Evolutionary conservation across 2,329 filamentous ascomycete species (phyloP).

Genomic region (Botryotinia calthae): DNA sequence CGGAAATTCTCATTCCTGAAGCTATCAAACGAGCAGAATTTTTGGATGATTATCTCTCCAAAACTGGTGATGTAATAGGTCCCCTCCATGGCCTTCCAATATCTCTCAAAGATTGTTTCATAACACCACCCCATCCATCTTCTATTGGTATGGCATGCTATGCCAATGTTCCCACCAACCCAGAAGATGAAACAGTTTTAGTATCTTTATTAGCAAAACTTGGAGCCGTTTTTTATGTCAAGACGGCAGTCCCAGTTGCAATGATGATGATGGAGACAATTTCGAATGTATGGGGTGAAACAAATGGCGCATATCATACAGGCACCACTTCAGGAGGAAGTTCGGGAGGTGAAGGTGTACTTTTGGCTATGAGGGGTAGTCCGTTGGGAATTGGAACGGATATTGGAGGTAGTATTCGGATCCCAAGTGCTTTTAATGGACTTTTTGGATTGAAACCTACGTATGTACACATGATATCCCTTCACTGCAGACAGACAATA

Average conservation of each 20-base stretch:
- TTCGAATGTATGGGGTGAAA: conserved; percentile 25
- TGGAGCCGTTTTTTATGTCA: conserved; percentile 75
- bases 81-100: conserved; percentile 45
- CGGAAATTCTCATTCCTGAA: conserved; percentile 54
- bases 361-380: conserved; percentile 22
- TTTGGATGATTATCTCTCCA: conserved; percentile 50
- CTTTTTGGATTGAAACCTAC: conserved; percentile 43
- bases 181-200: conserved; percentile 37
- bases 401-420: conserved; percentile 41
- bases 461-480: conserved; percentile 23
- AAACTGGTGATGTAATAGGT: conserved; percentile 41
- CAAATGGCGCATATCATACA: conserved; percentile 40
- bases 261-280: conserved; percentile 38
- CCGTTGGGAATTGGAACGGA: conserved; percentile 22
- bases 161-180: conserved; percentile 37
- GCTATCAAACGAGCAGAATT: conserved; percentile 51
- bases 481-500: not conserved
- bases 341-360: conserved; percentile 28
- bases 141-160: conserved; percentile 41
- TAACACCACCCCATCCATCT: conserved; percentile 39
- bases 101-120: conserved; percentile 43
- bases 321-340: conserved; percentile 34
- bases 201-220: conserved; percentile 42
- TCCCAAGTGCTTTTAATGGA: conserved; percentile 41
- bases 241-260: conserved; percentile 74